Evolutionary conservation across 371 early-diverging fungal species (phyloP).

Genomic region (Mortierella sp.): DNA sequence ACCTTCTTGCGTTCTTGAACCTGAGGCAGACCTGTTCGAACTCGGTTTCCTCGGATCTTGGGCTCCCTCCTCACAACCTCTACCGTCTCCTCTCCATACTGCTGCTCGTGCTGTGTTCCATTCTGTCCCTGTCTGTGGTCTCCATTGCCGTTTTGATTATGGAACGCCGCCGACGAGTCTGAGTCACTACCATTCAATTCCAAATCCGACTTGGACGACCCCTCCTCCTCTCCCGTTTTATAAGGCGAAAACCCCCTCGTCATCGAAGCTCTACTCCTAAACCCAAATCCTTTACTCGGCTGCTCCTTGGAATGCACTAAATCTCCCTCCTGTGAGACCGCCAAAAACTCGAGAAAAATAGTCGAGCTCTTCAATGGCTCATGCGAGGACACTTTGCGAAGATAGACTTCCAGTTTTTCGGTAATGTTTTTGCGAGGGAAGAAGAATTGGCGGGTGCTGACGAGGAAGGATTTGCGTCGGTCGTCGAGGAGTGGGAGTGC

Average conservation of each 20-base stretch:
- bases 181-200: constrained; percentile 19
- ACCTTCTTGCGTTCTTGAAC: constrained; percentile 48
- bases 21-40: constrained; percentile 45
- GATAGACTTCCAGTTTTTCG: constrained; percentile 57
- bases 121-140: not conserved
- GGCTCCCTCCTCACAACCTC: constrained; percentile 22
- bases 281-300: constrained; percentile 4
- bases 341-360: constrained; percentile 50
- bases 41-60: constrained; percentile 28
- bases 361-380: constrained; percentile 41
- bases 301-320: constrained; percentile 44
- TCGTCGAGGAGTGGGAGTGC: constrained; percentile 58
- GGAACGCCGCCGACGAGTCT: not conserved
- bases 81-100: not conserved
- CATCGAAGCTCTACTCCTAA: not conserved
- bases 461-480: constrained; percentile 46
- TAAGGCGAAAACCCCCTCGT: constrained; percentile 1
- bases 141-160: not conserved
- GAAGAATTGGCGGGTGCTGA: constrained; percentile 59
- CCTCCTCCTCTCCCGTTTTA: not conserved
- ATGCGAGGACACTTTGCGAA: constrained; percentile 52
- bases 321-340: constrained; percentile 54
- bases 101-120: not conserved
- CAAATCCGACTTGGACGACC: constrained; percentile 13
- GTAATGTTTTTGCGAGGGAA: constrained; percentile 60